Conservation (phyloP, 352 stramenopile species). For the Pythium scleroteichum region DNA sequence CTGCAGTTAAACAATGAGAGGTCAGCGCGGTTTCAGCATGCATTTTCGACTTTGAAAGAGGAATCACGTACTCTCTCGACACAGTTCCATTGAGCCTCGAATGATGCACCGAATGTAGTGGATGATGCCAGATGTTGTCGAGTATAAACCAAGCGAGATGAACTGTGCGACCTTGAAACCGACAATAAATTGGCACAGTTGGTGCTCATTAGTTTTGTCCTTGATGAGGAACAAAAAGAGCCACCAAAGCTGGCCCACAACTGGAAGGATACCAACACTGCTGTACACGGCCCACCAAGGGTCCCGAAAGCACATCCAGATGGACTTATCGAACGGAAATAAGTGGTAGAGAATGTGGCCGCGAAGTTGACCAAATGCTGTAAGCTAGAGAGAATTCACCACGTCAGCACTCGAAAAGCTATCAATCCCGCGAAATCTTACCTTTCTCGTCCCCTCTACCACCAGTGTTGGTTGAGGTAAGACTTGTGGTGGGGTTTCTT, state of each 20-base stretch:
- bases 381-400: slow-evolving; percentile 23
- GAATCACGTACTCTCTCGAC: slow-evolving; percentile 42
- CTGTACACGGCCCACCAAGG: slow-evolving; percentile 82
- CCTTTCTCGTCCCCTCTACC: slow-evolving; percentile 10
- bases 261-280: slow-evolving; percentile 76
- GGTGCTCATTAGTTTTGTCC: slow-evolving; percentile 92
- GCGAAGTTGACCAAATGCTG: slow-evolving; percentile 47
- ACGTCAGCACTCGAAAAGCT: no score
- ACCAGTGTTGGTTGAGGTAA: slow-evolving; percentile 6
- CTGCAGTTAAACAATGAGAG: slow-evolving; percentile 13
- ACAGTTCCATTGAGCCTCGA: slow-evolving; percentile 54
- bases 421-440: no score
- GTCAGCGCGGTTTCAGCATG: no score
- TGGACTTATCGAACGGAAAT: slow-evolving; percentile 86
- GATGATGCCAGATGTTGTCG: slow-evolving; percentile 61
- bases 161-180: slow-evolving; percentile 91
- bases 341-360: slow-evolving; percentile 87
- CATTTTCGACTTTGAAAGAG: no score
- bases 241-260: slow-evolving; percentile 90
- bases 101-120: slow-evolving; percentile 78
- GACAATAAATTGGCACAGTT: slow-evolving; percentile 92
- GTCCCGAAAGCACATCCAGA: slow-evolving; percentile 86
- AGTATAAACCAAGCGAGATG: slow-evolving; percentile 80
- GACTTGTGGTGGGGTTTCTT: slow-evolving; percentile 25
- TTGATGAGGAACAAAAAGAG: slow-evolving; percentile 89